Base-by-base conservation (phyloP, 305 asterid species). In the Coffea humblotiana region DNA sequence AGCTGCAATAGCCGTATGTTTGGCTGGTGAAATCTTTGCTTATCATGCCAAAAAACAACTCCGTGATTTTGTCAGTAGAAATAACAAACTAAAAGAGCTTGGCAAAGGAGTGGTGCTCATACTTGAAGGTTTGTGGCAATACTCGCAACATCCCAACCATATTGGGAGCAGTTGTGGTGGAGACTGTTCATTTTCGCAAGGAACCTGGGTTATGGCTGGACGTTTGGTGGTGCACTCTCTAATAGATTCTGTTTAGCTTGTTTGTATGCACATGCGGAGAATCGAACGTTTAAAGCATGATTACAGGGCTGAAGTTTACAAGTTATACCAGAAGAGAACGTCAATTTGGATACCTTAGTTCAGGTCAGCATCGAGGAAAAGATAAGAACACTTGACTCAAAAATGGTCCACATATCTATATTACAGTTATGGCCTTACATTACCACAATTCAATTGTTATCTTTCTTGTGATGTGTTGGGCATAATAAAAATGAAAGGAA, bases 151-250 rank as follows among this genome's bases (percentile, higher is more conserved):
- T 79, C 99, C 98, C 2, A 95, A 95, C 88, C 93, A 95, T 76
- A 85, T 95, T 13, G 98, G 7, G 99, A 95, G 91, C 98, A 93
- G 83, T 69, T 95, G 98, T 95, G 99, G 99, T 95, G 96, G 98
- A 98, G 99, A 21, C 83, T 95, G 66, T 90, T 47, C 37, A 83
- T 90, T 71, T 89, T 92, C 54, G 92, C 91, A 3, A 92, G 93
- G 98, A 90, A 90, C 87, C 86, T 95, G 85, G 98, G 85, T 68
- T 69, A 64, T 27, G 85, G 87, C 8, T 91, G 96, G 98, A 76
- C 80, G 7, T 92, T 88, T 52, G 54, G 85, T 11, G 99, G 98
- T 48, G 90, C 97, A 3, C 89, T 95, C 70, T 8, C 86, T 27
- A 93, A 95, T 65, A 93, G 93, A 86, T 74, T 86, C 84, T 91